Evolutionary conservation across 2,329 filamentous ascomycete genomes (phyloP).

Genomic region (Fusarium humuli): DNA sequence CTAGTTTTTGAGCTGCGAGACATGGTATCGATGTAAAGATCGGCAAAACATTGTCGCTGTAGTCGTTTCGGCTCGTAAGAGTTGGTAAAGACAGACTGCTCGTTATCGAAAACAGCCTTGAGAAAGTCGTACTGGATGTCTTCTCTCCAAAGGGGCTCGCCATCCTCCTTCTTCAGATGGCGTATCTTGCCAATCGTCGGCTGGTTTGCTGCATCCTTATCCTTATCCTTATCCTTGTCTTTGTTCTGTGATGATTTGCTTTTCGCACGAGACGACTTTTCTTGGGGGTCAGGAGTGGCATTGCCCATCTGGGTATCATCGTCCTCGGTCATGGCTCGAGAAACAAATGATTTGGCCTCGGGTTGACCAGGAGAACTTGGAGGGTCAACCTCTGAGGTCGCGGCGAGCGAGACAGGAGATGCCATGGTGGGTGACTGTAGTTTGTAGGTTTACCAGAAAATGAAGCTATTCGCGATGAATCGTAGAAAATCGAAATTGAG

Average conservation of each 20-base stretch:
- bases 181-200: constrained; percentile 75
- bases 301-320: constrained; percentile 59
- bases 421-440: constrained; percentile 49
- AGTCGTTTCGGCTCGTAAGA: constrained; percentile 75
- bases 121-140: constrained; percentile 93
- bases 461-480: constrained; percentile 16
- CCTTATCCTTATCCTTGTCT: constrained; percentile 2
- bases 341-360: constrained; percentile 61
- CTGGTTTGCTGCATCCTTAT: constrained; percentile 49
- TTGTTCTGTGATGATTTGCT: constrained; percentile 51
- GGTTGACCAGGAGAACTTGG: constrained; percentile 59
- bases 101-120: constrained; percentile 81
- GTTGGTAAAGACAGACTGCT: constrained; percentile 84
- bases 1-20: constrained; percentile 98
- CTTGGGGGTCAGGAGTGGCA: constrained; percentile 58
- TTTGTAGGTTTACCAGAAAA: constrained; percentile 10
- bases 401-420: constrained; percentile 55
- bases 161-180: constrained; percentile 89
- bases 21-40: constrained; percentile 99
- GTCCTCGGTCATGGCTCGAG: constrained; percentile 59
- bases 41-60: constrained; percentile 84
- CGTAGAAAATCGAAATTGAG: constrained; percentile 2
- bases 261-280: constrained; percentile 54
- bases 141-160: constrained; percentile 85
- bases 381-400: constrained; percentile 59